Conservation (phyloP, 306 rosid genomes). For the Hippophae gyantsensis region DNA sequence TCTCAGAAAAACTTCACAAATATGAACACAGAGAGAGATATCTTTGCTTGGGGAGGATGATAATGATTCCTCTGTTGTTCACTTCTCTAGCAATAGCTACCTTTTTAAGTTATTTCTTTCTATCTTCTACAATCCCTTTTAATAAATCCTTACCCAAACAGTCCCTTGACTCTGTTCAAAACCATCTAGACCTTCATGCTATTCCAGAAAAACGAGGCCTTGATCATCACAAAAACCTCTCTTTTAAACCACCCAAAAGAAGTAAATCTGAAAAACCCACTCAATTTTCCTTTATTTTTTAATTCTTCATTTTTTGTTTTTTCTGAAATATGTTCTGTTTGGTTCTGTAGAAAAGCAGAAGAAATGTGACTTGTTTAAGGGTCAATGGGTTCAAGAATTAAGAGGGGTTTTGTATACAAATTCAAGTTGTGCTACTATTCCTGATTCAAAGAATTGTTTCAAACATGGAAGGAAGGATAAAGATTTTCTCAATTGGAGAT, state of each 20-base stretch:
- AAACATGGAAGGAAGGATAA: conserved; percentile 50
- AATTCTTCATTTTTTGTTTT: neutral
- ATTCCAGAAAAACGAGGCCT: neutral
- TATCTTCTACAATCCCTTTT: conserved; percentile 40
- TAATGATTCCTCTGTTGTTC: conserved; percentile 30
- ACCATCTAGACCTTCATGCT: conserved; percentile 10
- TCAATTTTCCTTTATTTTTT: neutral
- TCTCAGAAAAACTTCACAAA: conserved; percentile 23
- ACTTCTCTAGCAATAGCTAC: conserved; percentile 31
- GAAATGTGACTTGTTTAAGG: conserved; percentile 55
- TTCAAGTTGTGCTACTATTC: conserved; percentile 61
- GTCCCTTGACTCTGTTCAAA: conserved; percentile 20
- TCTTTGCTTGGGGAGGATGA: conserved; percentile 17
- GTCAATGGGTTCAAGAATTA: conserved; percentile 46
- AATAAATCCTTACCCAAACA: conserved; percentile 16
- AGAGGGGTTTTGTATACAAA: conserved; percentile 49
- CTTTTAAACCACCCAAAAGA: conserved; percentile 6
- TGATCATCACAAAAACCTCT: conserved; percentile 7
- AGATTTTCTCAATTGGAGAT: conserved; percentile 61
- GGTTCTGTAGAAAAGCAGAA: conserved; percentile 25
- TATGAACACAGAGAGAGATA: conserved; percentile 34
- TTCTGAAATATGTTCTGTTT: neutral
- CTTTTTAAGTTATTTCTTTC: conserved; percentile 35
- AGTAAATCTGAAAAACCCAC: conserved; percentile 25
- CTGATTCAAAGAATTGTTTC: conserved; percentile 75